Evolutionary conservation across 768 basidiomycete species (phyloP), one percentile per base, ranked within the genome.

Genomic region (Neoboletus magnificus): DNA sequence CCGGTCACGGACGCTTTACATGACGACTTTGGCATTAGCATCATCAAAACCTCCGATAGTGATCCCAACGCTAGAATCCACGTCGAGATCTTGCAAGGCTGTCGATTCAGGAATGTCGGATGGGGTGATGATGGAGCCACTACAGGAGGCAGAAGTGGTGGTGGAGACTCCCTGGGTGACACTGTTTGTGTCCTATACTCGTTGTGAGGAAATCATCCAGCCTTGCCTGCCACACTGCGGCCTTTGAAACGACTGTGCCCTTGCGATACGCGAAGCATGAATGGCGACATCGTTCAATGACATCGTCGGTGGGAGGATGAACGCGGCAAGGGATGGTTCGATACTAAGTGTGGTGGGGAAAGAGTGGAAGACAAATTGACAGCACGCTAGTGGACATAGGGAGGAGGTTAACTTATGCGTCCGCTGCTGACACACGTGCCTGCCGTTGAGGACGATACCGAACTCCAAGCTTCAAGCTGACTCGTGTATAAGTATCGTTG

Each of bases 181-280:
- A 82, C 79, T 1, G 74, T 77, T 5, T 82, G 74, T 0, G 89
- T 79, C 0, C 93, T 96, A 66, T 98, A 98, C n/a, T n/a, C n/a
- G 58, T 83, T 86, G 62, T 88, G 81, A 3, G 97, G 97, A 66
- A 99, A 98, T 12, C 98, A 76, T 4, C 97, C 97, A n/a, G 81
- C 74, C 68, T 86, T 86, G 5, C 95, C 96, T 12, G 82, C 76
- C 7, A 80, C 68, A 72, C 94, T 97, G 33, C 87, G 85, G n/a
- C 94, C 94, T 91, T 94, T 58, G 52, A 51, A 58, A 54, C 56
- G 57, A 48, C 64, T 32, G 40, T 52, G 40, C 30, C 94, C 92
- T 94, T 59, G 52, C 30, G 61, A 48, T 69, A 52, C 58, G 64
- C 65, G 65, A 41, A 52, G 52, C 49, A 60, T 61, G 67, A 61